Evolutionary conservation across 495 filamentous ascomycete genomes (phyloP), one percentile per base, ranked within the genome.

Genomic region (Umbilicaria muhlenbergii): DNA sequence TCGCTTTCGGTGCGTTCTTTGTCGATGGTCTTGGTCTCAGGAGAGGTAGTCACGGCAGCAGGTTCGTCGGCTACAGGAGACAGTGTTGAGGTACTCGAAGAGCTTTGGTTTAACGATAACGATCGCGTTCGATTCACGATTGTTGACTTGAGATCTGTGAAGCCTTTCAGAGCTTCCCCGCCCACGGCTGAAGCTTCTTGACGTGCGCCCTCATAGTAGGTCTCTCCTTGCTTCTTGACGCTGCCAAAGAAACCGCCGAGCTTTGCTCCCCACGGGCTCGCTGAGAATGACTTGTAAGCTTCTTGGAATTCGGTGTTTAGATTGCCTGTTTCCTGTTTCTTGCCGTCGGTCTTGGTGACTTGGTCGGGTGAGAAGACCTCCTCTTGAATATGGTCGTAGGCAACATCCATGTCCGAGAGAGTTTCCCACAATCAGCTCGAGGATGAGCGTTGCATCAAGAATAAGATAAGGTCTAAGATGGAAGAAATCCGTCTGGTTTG

Each of bases 361-460:
- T 67, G 59, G 37, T 81, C 71, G 35, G 83, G 75, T 17, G 72
- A 68, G 49, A 85, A 67, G 42, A 74, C 70, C 57, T 88, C 81
- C 65, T 94, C 86, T 56, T 86, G 81, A 52, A 98, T 92, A 60
- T 94, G 87, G 56, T 98, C 91, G 71, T 96, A 98, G 34, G 91
- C 87, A 53, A 93, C 62, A 72, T 98, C 91, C 91, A 98, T 98
- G 52, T 43, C 52, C 49, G 44, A 40, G 34, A 17, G 15, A 10
- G 1, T 28, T 28, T 10, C 24, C 24, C 8, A 42, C 1, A 15
- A 12, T 18, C 14, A 11, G 17, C 35, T 15, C 11, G 1, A 11
- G 35, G 11, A 18, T 15, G 35, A 15, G 17, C 35, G 17, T 6
- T 37, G 8, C 14, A 18, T 15, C 5, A 10, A 37, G 3, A 18